Evolutionary conservation across 2,329 filamentous ascomycete genomes (phyloP).

Genomic region (Apiospora marii): DNA sequence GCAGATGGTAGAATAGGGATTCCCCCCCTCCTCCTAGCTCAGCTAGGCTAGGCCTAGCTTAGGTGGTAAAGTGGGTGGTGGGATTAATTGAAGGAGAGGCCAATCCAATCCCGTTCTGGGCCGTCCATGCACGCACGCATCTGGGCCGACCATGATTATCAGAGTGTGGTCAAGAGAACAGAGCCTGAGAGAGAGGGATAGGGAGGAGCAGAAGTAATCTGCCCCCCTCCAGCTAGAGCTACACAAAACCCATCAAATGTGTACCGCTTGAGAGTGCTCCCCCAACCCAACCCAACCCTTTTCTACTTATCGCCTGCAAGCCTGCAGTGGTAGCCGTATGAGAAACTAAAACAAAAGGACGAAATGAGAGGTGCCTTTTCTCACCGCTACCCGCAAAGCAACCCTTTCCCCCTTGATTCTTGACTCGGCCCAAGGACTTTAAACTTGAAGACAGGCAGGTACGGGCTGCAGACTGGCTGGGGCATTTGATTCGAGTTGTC

Average conservation of each 20-base stretch:
- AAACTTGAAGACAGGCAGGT: constrained; percentile 17
- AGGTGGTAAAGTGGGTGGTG: constrained; percentile 17
- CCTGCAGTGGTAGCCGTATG: constrained; percentile 16
- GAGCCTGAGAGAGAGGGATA: constrained; percentile 4
- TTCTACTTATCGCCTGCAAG: constrained; percentile 1
- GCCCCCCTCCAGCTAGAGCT: constrained; percentile 19
- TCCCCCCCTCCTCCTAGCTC: background rate
- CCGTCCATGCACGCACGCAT: constrained; percentile 18
- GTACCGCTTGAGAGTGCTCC: constrained; percentile 1
- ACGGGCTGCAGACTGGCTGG: constrained; percentile 13
- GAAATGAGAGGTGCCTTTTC: constrained; percentile 19
- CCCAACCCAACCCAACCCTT: constrained; percentile 7
- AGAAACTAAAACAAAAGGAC: constrained; percentile 13
- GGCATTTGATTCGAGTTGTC: background rate
- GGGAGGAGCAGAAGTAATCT: constrained; percentile 19
- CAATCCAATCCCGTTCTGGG: constrained; percentile 18
- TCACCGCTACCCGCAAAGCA: constrained; percentile 4
- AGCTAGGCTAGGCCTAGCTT: background rate
- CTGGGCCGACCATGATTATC: constrained; percentile 13
- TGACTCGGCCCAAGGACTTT: constrained; percentile 14
- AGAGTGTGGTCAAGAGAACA: constrained; percentile 5
- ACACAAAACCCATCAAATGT: constrained; percentile 16
- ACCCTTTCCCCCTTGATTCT: constrained; percentile 20
- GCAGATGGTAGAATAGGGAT: background rate
- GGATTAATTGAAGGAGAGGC: constrained; percentile 21